phyloP scores from a whole-genome alignment of 257 asterid species.

The Anisodus tanguticus region DNA sequence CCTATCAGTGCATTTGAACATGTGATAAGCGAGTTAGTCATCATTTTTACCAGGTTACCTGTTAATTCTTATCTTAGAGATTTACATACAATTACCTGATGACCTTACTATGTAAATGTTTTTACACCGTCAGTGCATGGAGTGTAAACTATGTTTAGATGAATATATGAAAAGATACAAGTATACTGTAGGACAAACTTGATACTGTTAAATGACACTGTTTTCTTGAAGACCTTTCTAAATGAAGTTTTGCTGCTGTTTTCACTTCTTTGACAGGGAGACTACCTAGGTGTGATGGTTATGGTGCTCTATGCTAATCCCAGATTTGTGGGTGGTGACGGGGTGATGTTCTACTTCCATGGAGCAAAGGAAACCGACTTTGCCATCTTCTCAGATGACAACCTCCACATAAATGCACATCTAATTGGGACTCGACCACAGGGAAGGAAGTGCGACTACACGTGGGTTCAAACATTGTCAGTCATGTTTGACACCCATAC shows the following conservation, averaged over 20 bases:
- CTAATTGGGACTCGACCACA: conserved; percentile 68
- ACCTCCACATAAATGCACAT: conserved; percentile 75
- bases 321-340: conserved; percentile 79
- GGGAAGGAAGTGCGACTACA: conserved; percentile 71
- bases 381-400: conserved; percentile 67
- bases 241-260: conserved; percentile 2
- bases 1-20: neutral
- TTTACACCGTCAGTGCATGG: neutral
- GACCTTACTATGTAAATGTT: neutral
- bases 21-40: neutral
- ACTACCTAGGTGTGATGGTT: conserved; percentile 65
- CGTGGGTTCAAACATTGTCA: conserved; percentile 82
- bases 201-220: neutral
- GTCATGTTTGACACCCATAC: conserved; percentile 65
- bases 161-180: neutral
- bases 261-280: conserved; percentile 51
- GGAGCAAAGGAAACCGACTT: conserved; percentile 62
- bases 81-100: too few relatives aligned
- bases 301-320: conserved; percentile 75
- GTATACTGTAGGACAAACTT: neutral
- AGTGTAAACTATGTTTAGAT: neutral
- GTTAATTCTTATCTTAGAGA: too few relatives aligned
- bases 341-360: conserved; percentile 85
- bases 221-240: neutral
- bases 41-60: neutral